Conservation (phyloP, 805 yeast genomes). For the Cephaloascus fragrans region DNA sequence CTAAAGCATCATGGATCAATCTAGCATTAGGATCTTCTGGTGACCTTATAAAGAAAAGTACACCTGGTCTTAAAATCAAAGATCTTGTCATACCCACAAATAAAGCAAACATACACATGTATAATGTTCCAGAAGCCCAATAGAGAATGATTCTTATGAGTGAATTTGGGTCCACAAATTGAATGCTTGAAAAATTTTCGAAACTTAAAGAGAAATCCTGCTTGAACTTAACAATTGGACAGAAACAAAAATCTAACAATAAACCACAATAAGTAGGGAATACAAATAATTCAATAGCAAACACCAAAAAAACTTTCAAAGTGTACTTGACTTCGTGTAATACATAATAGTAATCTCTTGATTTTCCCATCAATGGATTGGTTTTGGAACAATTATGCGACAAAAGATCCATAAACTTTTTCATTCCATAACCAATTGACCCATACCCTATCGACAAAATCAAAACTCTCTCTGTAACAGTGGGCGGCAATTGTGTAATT, state of each 20-base stretch:
- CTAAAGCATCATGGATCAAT: conserved; percentile 77
- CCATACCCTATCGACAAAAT: conserved; percentile 24
- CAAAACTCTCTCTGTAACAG: conserved; percentile 24
- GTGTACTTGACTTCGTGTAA: conserved; percentile 52
- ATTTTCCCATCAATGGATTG: conserved; percentile 38
- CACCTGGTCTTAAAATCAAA: conserved; percentile 75
- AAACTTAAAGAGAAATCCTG: no score
- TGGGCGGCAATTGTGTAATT: conserved; percentile 14
- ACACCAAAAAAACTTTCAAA: conserved; percentile 63
- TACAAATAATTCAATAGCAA: conserved; percentile 68
- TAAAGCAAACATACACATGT: conserved; percentile 81
- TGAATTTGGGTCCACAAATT: neutral
- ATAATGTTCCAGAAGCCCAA: conserved; percentile 73
- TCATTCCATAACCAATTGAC: conserved; percentile 13
- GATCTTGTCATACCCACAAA: conserved; percentile 78
- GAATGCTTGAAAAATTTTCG: neutral
- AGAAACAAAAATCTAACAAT: conserved; percentile 57
- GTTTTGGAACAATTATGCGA: conserved; percentile 13
- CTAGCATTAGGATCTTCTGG: conserved; percentile 91
- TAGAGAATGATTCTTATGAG: conserved; percentile 13
- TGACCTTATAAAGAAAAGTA: conserved; percentile 80
- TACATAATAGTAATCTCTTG: conserved; percentile 40
- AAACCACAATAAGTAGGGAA: conserved; percentile 87
- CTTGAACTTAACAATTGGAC: conserved; percentile 32
- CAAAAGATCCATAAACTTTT: conserved; percentile 19